Evolutionary conservation across 2,329 filamentous ascomycete species (phyloP), one percentile per base, ranked within the genome.

Genomic region (Septoria linicola): DNA sequence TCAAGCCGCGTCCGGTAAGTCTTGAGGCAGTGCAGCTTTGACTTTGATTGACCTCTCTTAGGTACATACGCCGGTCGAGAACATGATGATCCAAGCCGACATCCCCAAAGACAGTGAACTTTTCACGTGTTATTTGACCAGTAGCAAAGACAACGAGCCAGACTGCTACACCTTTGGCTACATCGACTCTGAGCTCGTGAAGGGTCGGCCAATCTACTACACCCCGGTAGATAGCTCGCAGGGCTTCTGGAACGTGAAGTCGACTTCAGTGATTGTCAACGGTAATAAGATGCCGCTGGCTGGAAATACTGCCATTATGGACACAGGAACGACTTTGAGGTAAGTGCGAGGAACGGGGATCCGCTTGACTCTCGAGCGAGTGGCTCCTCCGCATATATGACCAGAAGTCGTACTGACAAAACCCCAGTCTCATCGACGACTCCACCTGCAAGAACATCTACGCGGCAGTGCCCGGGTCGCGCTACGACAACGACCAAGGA

Each of bases 121-220:
- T 5, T 87, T 87, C 70, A 87, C 83, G 0, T 80, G 76, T 16
- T 82, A 82, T 50, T 75, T 87, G 39, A 82, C 82, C 57, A 80
- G 77, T 52, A 75, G 72, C 63, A 75, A 79, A 20, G 80, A 83
- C 61, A 52, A 53, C 10, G 58, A 62, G 4, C 65, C 31, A 61
- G 72, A 51, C 0, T 89, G 87, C 72, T 89, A 85, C 71, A 88
- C 85, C 1, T 88, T 89, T 58, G 86, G 86, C 16, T 85, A 76
- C 67, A 84, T 89, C 62, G 85, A 88, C 61, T 43, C 49, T 57
- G 76, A 79, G n/a, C 76, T 80, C 0, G 73, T 87, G 41, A 75
- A 72, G 48, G 72, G 74, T 3, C 55, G 59, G 10, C 46, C 54
- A 11, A 53, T 63, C 54, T 68, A 74, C 58, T 89, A 83, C 70